Percentiles rank a stretch among this genome's conserved stretches.
phyloP scores from a whole-genome alignment of 1,284 basidiomycete genomes.

The Peniophora sp. region DNA sequence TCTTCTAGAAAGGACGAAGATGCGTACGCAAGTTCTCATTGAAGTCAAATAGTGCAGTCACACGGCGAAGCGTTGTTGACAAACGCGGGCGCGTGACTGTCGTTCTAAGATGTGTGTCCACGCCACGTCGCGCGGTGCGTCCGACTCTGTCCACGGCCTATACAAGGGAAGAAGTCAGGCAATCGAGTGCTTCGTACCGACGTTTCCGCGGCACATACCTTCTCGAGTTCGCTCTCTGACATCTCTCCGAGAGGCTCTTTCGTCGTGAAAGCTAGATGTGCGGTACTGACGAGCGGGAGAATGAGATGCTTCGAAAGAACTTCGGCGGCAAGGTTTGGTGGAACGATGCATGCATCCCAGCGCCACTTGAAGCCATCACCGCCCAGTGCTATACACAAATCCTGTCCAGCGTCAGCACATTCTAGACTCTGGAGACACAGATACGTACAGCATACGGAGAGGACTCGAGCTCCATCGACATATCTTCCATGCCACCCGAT shows the following conservation, averaged over 20 bases:
- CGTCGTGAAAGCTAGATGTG: conserved; percentile 58
- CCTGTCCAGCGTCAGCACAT: conserved; percentile 30
- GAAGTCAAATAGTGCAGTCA: conserved; percentile 64
- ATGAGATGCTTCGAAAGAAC: conserved; percentile 70
- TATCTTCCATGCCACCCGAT: conserved; percentile 44
- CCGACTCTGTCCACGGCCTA: conserved; percentile 64
- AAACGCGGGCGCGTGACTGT: conserved; percentile 57
- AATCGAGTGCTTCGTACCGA: too few relatives aligned
- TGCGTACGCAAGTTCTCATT: conserved; percentile 52
- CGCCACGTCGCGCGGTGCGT: conserved; percentile 52
- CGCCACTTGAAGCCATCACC: conserved; percentile 60
- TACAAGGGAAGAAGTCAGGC: neutral
- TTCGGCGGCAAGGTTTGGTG: conserved; percentile 56
- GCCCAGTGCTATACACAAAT: conserved; percentile 55
- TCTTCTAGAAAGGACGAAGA: neutral
- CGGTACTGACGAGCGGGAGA: conserved; percentile 61
- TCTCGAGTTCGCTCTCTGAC: conserved; percentile 52
- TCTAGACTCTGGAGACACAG: neutral
- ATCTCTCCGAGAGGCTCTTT: conserved; percentile 46
- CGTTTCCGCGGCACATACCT: conserved; percentile 30
- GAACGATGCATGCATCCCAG: conserved; percentile 65
- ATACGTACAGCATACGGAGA: conserved; percentile 51
- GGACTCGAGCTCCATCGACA: conserved; percentile 49
- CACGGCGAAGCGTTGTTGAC: conserved; percentile 55
- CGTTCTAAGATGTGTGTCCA: conserved; percentile 67